Evolutionary conservation across 257 asterid genomes (phyloP).

Genomic region (Nicotiana sylvestris): DNA sequence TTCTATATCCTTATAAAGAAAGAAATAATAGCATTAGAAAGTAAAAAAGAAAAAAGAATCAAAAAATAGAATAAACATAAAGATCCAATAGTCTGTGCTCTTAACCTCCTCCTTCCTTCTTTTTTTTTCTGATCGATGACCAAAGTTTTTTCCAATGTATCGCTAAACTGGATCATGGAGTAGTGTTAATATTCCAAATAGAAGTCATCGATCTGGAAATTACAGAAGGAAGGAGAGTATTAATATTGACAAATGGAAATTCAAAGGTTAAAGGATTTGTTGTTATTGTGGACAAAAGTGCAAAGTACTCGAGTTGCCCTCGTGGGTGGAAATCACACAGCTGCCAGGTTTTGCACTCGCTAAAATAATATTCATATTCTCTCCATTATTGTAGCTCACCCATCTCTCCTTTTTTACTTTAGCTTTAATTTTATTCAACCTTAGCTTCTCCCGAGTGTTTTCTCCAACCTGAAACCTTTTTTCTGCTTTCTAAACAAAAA

Average conservation of each 20-base stretch:
- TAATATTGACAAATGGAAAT: slow-evolving; percentile 30
- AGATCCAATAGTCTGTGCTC: neutral
- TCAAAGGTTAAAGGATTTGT: slow-evolving; percentile 26
- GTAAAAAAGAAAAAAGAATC: neutral
- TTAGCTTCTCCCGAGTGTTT: neutral
- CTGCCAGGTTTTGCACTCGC: slow-evolving; percentile 50
- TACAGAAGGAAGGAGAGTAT: slow-evolving; percentile 14
- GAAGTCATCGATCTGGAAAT: slow-evolving; percentile 23
- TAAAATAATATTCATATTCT: slow-evolving; percentile 1
- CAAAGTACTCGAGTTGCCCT: slow-evolving; percentile 28
- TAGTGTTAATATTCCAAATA: neutral
- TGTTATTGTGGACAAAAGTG: slow-evolving; percentile 21
- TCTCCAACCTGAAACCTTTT: neutral
- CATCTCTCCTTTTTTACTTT: neutral
- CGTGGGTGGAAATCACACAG: slow-evolving; percentile 56
- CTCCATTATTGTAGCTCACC: neutral
- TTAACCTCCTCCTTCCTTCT: slow-evolving; percentile 24
- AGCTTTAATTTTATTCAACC: neutral
- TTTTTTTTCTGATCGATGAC: slow-evolving; percentile 12
- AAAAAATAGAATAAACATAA: neutral
- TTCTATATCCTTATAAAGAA: neutral
- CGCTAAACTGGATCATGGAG: neutral
- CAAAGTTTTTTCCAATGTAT: neutral
- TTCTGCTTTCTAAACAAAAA: too few species aligned
- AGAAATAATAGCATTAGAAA: neutral